Evolutionary conservation across 345 rosid species (phyloP), one percentile per base, ranked within the genome.

Genomic region (Erucastrum elatum): DNA sequence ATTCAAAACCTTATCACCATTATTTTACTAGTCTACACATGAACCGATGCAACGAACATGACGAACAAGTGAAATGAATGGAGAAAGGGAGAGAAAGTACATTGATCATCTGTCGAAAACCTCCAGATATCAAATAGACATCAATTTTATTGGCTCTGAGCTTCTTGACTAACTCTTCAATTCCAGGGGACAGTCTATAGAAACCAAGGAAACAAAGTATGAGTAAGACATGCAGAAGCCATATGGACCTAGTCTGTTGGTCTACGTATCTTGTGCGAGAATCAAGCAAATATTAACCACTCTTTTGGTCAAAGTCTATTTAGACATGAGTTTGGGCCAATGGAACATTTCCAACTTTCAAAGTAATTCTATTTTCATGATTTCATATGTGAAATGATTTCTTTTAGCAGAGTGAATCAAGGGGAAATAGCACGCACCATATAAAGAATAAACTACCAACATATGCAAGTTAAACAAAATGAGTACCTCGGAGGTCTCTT

Each of bases 61-160:
- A 64, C 55, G 25, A 75, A 73, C 9, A 77, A 78, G 30, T 29
- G 58, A 63, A 9, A 27, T 29, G 61, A 51, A 13, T 13, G 56
- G 56, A 51, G 17, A 49, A 27, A 64, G 56, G 6, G 49, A 37
- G 74, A 82, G 62, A 62, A 49, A 84, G 78, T 88, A 95, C 98
- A 78, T 91, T 93, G 83, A 95, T 95, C 99, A 95, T 95, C 76
- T 90, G 97, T 41, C 96, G 93, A 81, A 95, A 95, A 73, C 98
- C 99, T 78, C 99, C 98, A 6, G 98, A 95, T 75, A 95, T 83
- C 86, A 95, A 85, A 84, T 86, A 93, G 72, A 91, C 94, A 82
- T 84, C 72, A 2, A 75, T 83, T 44, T 89, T 86, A 66, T 83
- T 82, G 62, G 91, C 89, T 90, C 84, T 88, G 81, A 94, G 88